Percentiles rank a stretch among this genome's conserved stretches.
Evolutionary conservation across 768 basidiomycete genomes (phyloP).

Genomic region (Rhodotorula graminis): DNA sequence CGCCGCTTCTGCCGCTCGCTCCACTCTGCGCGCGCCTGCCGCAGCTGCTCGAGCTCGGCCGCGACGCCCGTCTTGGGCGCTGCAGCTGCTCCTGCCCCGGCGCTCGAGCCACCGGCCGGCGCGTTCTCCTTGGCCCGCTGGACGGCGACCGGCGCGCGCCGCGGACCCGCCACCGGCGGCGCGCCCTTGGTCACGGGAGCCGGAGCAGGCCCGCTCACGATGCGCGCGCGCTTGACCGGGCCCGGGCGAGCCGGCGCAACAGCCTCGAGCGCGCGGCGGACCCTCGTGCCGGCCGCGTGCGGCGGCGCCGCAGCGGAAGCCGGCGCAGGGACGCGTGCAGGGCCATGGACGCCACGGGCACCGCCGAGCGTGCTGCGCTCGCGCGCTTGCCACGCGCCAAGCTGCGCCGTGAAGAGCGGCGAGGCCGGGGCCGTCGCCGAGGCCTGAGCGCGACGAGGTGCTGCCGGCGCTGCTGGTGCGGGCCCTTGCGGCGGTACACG

Average conservation of each 20-base stretch:
- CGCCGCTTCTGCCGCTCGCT: slow-evolving; percentile 31
- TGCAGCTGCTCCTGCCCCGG: no score
- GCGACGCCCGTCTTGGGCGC: neutral
- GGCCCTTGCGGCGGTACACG: no score
- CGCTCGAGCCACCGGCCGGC: no score
- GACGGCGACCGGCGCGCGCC: no score
- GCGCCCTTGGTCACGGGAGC: no score
- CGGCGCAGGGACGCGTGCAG: neutral
- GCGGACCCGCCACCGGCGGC: no score
- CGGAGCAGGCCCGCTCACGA: no score
- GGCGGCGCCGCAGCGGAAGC: neutral
- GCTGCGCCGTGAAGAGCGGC: neutral
- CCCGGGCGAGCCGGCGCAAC: no score
- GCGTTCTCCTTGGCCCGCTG: no score
- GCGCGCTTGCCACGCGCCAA: neutral
- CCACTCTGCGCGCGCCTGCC: slow-evolving; percentile 24
- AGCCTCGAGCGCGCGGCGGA: no score
- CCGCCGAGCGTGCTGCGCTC: neutral
- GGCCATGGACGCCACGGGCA: neutral
- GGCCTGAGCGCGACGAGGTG: neutral
- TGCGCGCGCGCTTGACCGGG: no score
- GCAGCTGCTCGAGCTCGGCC: slow-evolving; percentile 7
- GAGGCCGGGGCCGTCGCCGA: neutral
- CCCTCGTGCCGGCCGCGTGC: no score
- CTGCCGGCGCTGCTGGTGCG: neutral